Base-by-base conservation (phyloP, 192 early-diverging fungal species). In the Umbelopsis sp. region DNA sequence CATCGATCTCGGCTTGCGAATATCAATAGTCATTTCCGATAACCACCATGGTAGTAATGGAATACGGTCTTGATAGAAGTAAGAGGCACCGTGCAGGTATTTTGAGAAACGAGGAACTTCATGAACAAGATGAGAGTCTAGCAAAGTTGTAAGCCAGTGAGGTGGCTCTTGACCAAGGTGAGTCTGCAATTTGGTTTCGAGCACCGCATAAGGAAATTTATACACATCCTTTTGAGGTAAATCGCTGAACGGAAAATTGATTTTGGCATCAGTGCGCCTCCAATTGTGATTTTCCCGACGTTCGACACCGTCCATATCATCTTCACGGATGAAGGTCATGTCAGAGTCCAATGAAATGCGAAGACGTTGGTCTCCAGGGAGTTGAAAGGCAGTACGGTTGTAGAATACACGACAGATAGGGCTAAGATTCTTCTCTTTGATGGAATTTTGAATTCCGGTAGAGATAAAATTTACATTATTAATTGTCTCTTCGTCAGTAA, bases 331-430 rank as follows among this genome's bases (percentile, higher is more conserved):
- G 87, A 97, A 93, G 50, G 92, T 91, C 52, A 99, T 82, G 74
- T 99, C 94, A 0, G 96, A 95, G 76, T 99, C 98, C 4, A 99
- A 80, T n/a, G 95, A 96, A 61, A 99, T 95, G 46, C 98, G 89
- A 46, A 98, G 90, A 10, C 91, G 84, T 12, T 94, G 88, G 84
- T 97, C 94, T 23, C 93, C 96, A 4, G 98, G 98, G 33, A 99
- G 82, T 78, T 99, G 98, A 85, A 99, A 99, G 11, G 98, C 98
- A 15, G 95, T 97, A 70, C 98, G 92, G 80, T 97, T 97, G 84
- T 98, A 99, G 70, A 94, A 93, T 3, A 95, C 94, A 65, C 97
- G 90, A 69, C 97, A 80, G 25, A 94, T 83, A 66, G 97, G 95
- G 50, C 86, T 83, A 41, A 99, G 81, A 7, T 86, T 76, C 77